phyloP scores from a whole-genome alignment of 2,329 filamentous ascomycete genomes.

The Chaetothyriales sp. region DNA sequence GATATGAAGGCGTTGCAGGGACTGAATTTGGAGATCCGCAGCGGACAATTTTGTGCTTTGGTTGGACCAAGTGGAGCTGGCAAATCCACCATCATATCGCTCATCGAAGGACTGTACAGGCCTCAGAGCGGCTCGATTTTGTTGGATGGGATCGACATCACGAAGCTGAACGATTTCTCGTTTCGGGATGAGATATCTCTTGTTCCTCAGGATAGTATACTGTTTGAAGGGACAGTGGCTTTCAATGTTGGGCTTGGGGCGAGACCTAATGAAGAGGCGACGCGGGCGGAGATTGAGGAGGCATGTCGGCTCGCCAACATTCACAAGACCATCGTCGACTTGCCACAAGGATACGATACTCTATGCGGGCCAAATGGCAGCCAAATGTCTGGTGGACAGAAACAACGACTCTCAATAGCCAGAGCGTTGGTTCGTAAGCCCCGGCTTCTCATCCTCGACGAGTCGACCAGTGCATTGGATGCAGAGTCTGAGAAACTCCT shows the following conservation, averaged over 20 bases:
- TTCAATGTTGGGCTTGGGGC: constrained; percentile 81
- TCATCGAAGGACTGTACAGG: constrained; percentile 90
- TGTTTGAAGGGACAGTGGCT: constrained; percentile 79
- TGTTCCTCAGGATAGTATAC: constrained; percentile 81
- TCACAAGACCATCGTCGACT: constrained; percentile 36
- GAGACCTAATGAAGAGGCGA: constrained; percentile 40
- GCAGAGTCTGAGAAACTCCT: constrained; percentile 39
- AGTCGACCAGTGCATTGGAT: constrained; percentile 48
- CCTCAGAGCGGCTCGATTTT: constrained; percentile 63
- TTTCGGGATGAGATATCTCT: constrained; percentile 73
- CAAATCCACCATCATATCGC: constrained; percentile 80
- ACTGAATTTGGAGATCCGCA: constrained; percentile 40
- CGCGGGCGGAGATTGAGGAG: constrained; percentile 57
- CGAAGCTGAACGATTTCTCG: constrained; percentile 57
- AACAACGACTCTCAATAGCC: constrained; percentile 45
- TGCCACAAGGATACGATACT: constrained; percentile 39
- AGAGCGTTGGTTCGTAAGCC: constrained; percentile 43
- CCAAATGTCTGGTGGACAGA: constrained; percentile 44
- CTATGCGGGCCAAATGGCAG: constrained; percentile 41
- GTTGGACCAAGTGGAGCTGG: constrained; percentile 86
- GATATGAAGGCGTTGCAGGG: constrained; percentile 40
- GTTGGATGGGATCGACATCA: constrained; percentile 71
- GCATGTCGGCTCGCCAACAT: constrained; percentile 53
- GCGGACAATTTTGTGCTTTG: constrained; percentile 42
- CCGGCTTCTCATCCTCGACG: constrained; percentile 44